A percentile compares a stretch with the other conserved stretches of the same genome.
phyloP scores from a whole-genome alignment of 176 grass and related monocot genomes.

The Ensete glaucum region DNA sequence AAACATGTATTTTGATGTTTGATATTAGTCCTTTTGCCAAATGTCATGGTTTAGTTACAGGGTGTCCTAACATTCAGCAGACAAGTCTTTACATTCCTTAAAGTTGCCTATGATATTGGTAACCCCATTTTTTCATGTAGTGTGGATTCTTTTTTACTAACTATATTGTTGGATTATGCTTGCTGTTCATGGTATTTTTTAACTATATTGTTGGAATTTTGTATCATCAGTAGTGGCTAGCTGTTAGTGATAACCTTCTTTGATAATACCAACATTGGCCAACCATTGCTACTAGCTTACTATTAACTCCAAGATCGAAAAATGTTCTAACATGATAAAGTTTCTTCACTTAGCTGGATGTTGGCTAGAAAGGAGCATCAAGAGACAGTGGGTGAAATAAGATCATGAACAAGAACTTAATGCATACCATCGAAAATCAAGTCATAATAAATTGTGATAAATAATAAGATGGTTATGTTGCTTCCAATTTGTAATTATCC shows the following conservation, averaged over 20 bases:
- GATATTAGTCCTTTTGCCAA: not conserved
- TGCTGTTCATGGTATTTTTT: not conserved
- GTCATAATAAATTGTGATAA: not conserved
- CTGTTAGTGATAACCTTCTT: not conserved
- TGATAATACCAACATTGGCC: not conserved
- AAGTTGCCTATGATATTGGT: no score
- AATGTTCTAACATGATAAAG: not conserved
- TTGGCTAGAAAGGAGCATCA: not conserved
- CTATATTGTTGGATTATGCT: not conserved
- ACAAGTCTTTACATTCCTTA: not conserved
- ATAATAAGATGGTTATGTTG: not conserved
- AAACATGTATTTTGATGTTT: not conserved
- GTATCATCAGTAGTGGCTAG: not conserved
- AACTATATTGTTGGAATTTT: not conserved
- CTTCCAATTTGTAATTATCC: not conserved
- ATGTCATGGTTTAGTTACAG: not conserved
- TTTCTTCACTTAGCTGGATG: not conserved
- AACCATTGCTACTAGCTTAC: not conserved
- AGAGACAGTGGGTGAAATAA: not conserved
- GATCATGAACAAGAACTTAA: not conserved
- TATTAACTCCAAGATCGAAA: not conserved
- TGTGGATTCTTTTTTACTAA: not conserved
- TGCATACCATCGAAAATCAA: not conserved
- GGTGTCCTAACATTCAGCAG: not conserved
- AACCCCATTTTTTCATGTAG: not conserved